Evolutionary conservation across 257 asterid genomes (phyloP), one percentile per base, ranked within the genome.

Genomic region (Haberlea rhodopensis): DNA sequence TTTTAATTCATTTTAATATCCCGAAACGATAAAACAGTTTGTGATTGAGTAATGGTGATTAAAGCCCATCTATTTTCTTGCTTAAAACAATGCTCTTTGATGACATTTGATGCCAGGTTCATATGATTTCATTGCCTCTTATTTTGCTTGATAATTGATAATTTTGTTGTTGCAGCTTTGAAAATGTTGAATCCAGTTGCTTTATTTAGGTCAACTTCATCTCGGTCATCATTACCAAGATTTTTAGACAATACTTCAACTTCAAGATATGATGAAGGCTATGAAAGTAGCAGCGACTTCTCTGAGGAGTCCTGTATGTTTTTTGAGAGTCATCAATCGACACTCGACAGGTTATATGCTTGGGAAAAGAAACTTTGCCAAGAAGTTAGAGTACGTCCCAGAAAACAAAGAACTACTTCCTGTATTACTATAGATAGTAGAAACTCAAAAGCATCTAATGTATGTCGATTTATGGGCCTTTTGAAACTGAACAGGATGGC

Each of bases 331-430:
- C 99, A 92, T 74, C 99, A 89, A 53, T 89, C 96, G 21, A 89
- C 99, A 23, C 73, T 92, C 68, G 97, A 92, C 73, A 75, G 95
- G 74, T 71, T 92, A 71, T 89, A 75, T 70, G 91, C 86, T 24
- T 92, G 99, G 99, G 99, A 92, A 79, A 92, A 87, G 80, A 92
- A 92, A 78, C 97, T 92, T 59, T 92, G 89, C 75, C 86, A 78
- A 59, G 88, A 92, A 92, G 97, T 92, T 67, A 75, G 91, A 91
- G 99, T 92, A 87, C 74, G 96, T 66, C 27, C 62, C 65, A 19
- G 51, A 53, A 48, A 72, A 40, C 58, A 60, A 51, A 21, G 32
- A 67, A 27, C 56, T 55, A 57, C 37, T 65, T 62, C 49, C 49
- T 13, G 19, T 40, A 15, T 40, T 5, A 15, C 19, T 15, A 40